Base-by-base conservation (phyloP, 169 alveolate genomes). In the Eimeria mitis region DNA sequence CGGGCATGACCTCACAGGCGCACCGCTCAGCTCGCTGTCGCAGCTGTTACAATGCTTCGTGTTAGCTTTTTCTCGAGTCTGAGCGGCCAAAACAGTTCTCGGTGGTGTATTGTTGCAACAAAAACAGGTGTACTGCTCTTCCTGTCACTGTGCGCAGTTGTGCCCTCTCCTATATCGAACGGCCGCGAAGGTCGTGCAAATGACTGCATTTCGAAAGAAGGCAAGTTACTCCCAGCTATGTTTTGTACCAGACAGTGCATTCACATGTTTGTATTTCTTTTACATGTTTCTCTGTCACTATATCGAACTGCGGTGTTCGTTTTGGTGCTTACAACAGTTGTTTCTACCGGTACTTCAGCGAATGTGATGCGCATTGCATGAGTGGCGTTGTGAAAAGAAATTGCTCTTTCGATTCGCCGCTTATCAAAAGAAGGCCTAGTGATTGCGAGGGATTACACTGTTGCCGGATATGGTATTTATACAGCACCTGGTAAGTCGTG, bases 381-480 rank as follows among this genome's bases (percentile, higher is more conserved):
- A 28, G 31, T 6, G 81, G 49, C 78, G 92, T 87, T 61, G 37
- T 44, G 19, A 42, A 37, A 28, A 34, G 92, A 42, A 49, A 87
- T 63, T 87, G 31, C 65, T 63, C 65, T 81, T 87, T 42, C 37
- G 92, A 63, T 52, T 0, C 1, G 81, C 34, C 31, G n/a, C 16
- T 11, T 42, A 37, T 40, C 42, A 87, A 87, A 25, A 34, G 92
- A 47, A 28, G 25, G 63, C 1, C 65, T 56, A 25, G n/a, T n/a
- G n/a, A n/a, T 63, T 61, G 65, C 52, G 44, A 61, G 31, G 65
- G 92, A 87, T 9, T 40, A 23, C 37, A 28, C 61, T 44, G 49
- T 87, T 87, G 92, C 92, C 42, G 92, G 92, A 70, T 81, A 87
- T 63, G 92, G 92, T 87, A 87, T 3, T 28, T 21, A 21, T 23